A percentile compares a stretch with the other conserved stretches of the same genome.
Conservation (phyloP, 2,329 filamentous ascomycete species). For the Monilinia fructicola region DNA sequence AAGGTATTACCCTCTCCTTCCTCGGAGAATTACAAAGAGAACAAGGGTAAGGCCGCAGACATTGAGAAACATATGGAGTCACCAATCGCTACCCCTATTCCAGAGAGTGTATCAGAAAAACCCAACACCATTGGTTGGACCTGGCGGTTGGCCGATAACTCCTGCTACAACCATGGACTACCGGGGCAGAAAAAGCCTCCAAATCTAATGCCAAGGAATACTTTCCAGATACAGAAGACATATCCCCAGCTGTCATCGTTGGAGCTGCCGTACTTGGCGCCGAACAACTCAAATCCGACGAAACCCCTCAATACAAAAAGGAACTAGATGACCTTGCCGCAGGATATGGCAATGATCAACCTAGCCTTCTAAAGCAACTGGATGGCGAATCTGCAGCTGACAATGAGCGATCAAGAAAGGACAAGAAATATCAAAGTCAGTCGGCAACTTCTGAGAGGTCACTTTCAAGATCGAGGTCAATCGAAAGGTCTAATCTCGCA, state of each 20-base stretch:
- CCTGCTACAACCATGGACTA: slow-evolving; percentile 28
- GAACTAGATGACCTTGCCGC: slow-evolving; percentile 31
- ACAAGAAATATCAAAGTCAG: too few species aligned
- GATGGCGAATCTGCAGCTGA: too few species aligned
- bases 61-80: slow-evolving; percentile 12
- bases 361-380: slow-evolving; percentile 35
- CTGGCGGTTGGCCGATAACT: slow-evolving; percentile 26
- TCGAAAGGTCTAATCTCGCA: too few species aligned
- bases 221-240: slow-evolving; percentile 25
- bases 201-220: slow-evolving; percentile 21
- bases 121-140: slow-evolving; percentile 32
- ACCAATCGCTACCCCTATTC: slow-evolving; percentile 9
- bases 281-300: slow-evolving; percentile 20
- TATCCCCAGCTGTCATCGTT: slow-evolving; percentile 27
- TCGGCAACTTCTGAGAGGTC: too few species aligned
- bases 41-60: not conserved
- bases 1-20: not conserved
- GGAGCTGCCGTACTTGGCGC: slow-evolving; percentile 27
- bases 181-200: slow-evolving; percentile 10
- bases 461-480: too few species aligned
- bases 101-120: slow-evolving; percentile 26
- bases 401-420: too few species aligned
- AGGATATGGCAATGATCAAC: slow-evolving; percentile 35
- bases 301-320: slow-evolving; percentile 18
- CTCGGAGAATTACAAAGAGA: not conserved